Base-by-base conservation (phyloP, 2,329 filamentous ascomycete species). In the Emergomyces pasteurianus region DNA sequence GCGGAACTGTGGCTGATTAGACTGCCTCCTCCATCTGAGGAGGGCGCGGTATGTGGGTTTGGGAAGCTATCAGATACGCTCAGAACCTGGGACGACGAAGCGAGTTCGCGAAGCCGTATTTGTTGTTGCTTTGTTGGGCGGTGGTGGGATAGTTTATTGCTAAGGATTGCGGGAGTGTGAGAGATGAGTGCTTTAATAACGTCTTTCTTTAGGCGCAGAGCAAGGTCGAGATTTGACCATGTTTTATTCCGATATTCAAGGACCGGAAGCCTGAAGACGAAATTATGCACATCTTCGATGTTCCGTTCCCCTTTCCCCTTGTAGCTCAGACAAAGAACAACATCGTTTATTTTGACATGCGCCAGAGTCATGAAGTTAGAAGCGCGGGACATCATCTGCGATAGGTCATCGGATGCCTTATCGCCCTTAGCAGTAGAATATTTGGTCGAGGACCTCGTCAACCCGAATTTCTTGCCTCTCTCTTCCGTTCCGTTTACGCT, bases 181-280 rank as follows among this genome's bases (percentile, higher is more conserved):
- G 90, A 94, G 68, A 99, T 95, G 53, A 99, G 81, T 0, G 94
- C 92, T 70, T 91, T 89, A 71, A 96, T 90, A 61, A 97, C 89
- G 54, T 95, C 92, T 71, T 92, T 95, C 78, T 99, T 97, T 59
- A 99, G 81, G 16, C 91, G 88, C 55, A 97, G 80, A 0, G 92
- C 92, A 10, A 99, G 83, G 70, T 99, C 94, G 7, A 99, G 82
- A 72, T 97, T 99, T 7, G 91, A 96, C 94, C 94, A 99, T 9
- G 92, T 97, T 79, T 99, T 99, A 80, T 99, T 99, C 65, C 90
- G 86, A 77, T 96, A 97, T 73, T 99, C 94, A 54, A 99, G 86
- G 1, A 89, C 88, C 3, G 94, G 94, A 76, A 99, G 84, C 40
- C 90, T 86, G 82, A 99, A 99, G 56, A 99, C 94, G 67, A 99